Conservation (phyloP, 2,329 filamentous ascomycete genomes). For the Neurospora sp. region DNA sequence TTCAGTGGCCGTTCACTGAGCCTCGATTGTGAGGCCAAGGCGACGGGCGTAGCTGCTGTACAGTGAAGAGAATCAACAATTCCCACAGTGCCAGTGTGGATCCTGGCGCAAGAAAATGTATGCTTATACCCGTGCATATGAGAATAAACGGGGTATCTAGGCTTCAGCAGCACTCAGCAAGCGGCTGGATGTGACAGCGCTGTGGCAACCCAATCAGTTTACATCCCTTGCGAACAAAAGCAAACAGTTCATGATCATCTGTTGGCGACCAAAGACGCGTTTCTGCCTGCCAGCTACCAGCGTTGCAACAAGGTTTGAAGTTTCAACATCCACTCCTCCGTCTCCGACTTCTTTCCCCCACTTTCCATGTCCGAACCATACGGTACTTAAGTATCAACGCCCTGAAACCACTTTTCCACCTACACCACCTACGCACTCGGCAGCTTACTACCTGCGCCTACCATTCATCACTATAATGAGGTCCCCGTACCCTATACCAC, state of each 20-base stretch:
- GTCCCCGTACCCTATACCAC: background rate
- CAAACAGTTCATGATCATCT: background rate
- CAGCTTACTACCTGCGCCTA: background rate
- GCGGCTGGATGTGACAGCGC: background rate
- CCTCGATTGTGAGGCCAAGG: background rate
- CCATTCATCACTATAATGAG: background rate
- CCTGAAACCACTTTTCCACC: background rate
- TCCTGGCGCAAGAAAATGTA: background rate
- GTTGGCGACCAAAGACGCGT: background rate
- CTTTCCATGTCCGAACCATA: background rate
- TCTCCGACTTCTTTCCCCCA: background rate
- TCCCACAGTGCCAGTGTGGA: background rate
- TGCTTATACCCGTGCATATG: background rate
- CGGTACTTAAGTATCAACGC: background rate
- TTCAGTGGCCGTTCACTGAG: background rate
- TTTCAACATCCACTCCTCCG: background rate
- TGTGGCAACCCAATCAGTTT: background rate
- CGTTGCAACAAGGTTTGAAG: background rate
- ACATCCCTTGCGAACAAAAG: background rate
- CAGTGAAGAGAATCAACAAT: background rate
- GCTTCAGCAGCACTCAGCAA: background rate
- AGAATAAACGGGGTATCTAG: background rate
- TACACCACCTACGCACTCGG: background rate
- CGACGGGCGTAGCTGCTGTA: background rate
- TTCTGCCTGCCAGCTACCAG: background rate